A percentile compares a stretch with the other conserved stretches of the same genome.
These are phyloP conservation scores for Trametes gibbosa DNA, from an alignment of 768 basidiomycete genomes.

Conservation along the genomic window DNA sequence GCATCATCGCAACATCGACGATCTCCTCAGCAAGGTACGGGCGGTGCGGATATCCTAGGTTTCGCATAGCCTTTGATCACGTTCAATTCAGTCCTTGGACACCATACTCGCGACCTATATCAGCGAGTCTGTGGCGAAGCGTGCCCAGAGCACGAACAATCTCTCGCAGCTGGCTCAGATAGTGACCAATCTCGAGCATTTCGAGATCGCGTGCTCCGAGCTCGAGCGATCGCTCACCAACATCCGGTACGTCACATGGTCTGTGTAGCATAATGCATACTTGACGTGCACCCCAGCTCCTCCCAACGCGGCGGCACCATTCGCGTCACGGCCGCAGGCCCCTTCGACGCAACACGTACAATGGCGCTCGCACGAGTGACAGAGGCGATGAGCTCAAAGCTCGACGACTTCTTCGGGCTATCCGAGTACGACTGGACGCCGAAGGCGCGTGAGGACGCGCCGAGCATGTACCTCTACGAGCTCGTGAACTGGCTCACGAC, in stretches of 20 bases:
- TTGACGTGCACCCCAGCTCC: conserved; percentile 47
- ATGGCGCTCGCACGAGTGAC: conserved; percentile 76
- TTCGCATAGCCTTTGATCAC: conserved; percentile 1
- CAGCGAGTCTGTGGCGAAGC: conserved; percentile 68
- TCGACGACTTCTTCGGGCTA: conserved; percentile 93
- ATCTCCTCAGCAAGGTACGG: conserved; percentile 79
- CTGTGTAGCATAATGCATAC: neutral
- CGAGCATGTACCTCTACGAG: conserved; percentile 94
- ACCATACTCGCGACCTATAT: conserved; percentile 74
- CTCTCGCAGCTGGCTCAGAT: conserved; percentile 92
- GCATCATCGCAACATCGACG: conserved; percentile 89
- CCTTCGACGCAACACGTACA: conserved; percentile 69
- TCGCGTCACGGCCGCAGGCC: conserved; percentile 54
- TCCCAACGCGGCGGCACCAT: conserved; percentile 83
- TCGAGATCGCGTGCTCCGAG: conserved; percentile 80
- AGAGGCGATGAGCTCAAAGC: conserved; percentile 81
- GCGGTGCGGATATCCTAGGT: neutral
- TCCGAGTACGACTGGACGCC: conserved; percentile 96
- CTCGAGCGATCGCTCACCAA: conserved; percentile 81
- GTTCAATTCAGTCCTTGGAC: conserved; percentile 69
- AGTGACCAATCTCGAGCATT: conserved; percentile 89
- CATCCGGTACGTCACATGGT: conserved; percentile 53
- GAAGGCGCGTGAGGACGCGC: conserved; percentile 60
- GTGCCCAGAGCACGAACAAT: conserved; percentile 72
- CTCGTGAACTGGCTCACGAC: conserved; percentile 96